Base-by-base conservation (phyloP, 1,284 basidiomycete genomes). In the Coniferiporia weirii region DNA sequence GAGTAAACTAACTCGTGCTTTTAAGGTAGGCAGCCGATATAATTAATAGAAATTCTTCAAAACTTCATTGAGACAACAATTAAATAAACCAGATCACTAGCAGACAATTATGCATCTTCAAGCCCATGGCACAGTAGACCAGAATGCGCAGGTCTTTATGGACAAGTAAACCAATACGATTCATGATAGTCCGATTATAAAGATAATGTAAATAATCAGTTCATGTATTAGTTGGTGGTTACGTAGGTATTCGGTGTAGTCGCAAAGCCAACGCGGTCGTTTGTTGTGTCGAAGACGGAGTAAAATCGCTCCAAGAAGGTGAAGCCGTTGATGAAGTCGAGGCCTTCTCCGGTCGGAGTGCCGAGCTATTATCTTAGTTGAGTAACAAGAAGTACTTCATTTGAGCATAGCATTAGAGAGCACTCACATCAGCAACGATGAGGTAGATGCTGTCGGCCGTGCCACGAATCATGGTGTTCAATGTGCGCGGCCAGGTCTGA, bases 301-400 rank as follows among this genome's bases (percentile, higher is more conserved):
- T 63, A 65, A 52, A 63, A 61, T 17, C 59, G 59, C 54, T 65
- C 64, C 43, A 64, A 40, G 54, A 56, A 62, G 22, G 53, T 52
- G 22, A 40, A 55, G 13, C 64, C 64, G 47, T 64, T 64, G 48
- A 61, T 59, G 61, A 64, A 64, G 47, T 63, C 63, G 17, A 55
- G 19, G 20, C 53, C 53, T 32, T 36, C 22, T 6, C 53, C 53
- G 34, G 27, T 36, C 15, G 32, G 4, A 22, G 22, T 48, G 9
- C 60, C 60, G 43, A 58, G 20, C 60, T 61, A 15, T 19, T 12
- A 40, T 19, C 4, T 15, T 12, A 36, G 17, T 4, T 20, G 17
- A 56, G 34, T 10, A 22, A 50, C 1, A 43, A n/a, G 19, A 20
- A 5, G 10, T 34, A 1, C 8, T 1, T 19, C 40, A 3, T 6